Evolutionary conservation across 2,329 filamentous ascomycete species (phyloP).

Genomic region (Hypocreales sp.): DNA sequence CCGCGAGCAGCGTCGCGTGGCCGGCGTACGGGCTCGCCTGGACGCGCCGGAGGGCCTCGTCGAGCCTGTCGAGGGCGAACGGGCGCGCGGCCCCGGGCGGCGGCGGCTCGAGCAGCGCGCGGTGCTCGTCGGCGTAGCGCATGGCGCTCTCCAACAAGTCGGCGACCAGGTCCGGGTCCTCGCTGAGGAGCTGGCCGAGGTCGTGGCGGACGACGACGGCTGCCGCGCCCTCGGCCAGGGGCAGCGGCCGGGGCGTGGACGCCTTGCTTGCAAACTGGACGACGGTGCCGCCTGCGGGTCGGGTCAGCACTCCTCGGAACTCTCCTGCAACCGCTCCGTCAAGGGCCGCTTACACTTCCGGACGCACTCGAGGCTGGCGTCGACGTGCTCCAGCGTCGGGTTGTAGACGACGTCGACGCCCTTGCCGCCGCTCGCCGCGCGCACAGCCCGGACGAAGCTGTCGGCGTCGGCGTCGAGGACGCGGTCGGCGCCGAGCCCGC

Average conservation of each 20-base stretch:
- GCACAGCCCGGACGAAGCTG: constrained; percentile 16
- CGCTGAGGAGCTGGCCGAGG: constrained; percentile 13
- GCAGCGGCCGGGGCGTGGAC: constrained; percentile 5
- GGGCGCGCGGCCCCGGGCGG: constrained; percentile 1
- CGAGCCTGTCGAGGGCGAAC: constrained; percentile 9
- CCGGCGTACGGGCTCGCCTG: constrained; percentile 12
- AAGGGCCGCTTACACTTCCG: constrained; percentile 20
- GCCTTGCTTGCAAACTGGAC: constrained; percentile 15
- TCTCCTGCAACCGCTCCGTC: too few relatives aligned
- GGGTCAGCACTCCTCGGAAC: neutral
- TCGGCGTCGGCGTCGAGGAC: constrained; percentile 23
- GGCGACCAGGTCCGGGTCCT: constrained; percentile 16
- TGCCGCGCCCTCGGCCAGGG: constrained; percentile 5
- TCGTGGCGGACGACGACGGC: constrained; percentile 18
- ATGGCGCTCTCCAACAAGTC: constrained; percentile 11
- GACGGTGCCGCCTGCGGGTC: constrained; percentile 15
- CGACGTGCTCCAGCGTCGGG: constrained; percentile 20
- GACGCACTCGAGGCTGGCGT: constrained; percentile 18
- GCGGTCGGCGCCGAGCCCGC: constrained; percentile 16
- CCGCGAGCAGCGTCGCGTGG: constrained; percentile 6
- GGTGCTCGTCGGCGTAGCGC: constrained; percentile 1
- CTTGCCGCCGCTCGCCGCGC: constrained; percentile 13
- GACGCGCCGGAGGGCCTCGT: constrained; percentile 12
- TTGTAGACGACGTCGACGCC: constrained; percentile 30
- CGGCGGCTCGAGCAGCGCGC: neutral